Percentiles rank a stretch among this genome's conserved stretches.
These are phyloP conservation scores for Neltuma alba DNA, from an alignment of 306 rosid genomes.

Conservation along the genomic window DNA sequence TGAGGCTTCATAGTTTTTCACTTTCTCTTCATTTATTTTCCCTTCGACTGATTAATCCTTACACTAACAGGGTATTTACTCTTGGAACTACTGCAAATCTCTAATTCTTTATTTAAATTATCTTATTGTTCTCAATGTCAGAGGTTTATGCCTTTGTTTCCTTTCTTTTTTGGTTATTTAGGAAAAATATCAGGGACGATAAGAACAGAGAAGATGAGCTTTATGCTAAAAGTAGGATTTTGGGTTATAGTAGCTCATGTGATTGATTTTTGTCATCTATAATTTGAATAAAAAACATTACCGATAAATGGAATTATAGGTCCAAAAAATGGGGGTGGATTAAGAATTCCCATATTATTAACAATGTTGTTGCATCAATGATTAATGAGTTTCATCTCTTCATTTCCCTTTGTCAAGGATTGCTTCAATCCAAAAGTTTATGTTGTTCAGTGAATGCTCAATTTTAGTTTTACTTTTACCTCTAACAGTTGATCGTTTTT, in stretches of 20 bases:
- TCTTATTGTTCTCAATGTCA: background rate
- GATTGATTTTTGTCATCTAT: background rate
- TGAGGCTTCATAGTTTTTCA: background rate
- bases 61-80: background rate
- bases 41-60: background rate
- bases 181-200: background rate
- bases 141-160: background rate
- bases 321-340: too few relatives aligned
- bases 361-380: background rate
- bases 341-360: too few relatives aligned
- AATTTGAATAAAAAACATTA: background rate
- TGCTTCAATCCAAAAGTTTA: background rate
- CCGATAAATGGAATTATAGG: too few relatives aligned
- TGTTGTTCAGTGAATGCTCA: background rate
- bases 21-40: background rate
- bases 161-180: too few relatives aligned
- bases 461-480: background rate
- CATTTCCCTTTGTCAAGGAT: background rate
- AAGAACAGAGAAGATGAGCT: background rate
- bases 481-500: conserved; percentile 15
- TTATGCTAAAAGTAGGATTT: background rate
- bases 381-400: background rate
- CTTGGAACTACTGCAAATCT: background rate
- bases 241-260: background rate
- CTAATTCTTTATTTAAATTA: background rate